Evolutionary conservation across 495 filamentous ascomycete species (phyloP).

Genomic region (Talaromyces trachyspermus): DNA sequence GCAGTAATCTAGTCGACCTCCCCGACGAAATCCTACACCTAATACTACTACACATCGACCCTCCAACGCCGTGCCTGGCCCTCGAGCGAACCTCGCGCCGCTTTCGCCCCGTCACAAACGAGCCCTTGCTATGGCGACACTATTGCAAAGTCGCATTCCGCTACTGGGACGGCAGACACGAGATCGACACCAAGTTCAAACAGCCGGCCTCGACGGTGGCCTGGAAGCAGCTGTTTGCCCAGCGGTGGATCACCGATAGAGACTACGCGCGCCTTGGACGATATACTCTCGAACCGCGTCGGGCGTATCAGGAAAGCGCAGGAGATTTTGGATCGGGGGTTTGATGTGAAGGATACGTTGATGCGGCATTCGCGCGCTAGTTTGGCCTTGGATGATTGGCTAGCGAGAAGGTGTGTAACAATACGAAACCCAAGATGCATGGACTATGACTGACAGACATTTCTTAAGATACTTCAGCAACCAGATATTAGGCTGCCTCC

Average conservation of each 20-base stretch:
- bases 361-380: constrained; percentile 52
- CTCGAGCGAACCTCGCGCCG: constrained; percentile 56
- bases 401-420: constrained; percentile 66
- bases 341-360: constrained; percentile 83
- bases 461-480: constrained; percentile 73
- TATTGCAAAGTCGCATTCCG: constrained; percentile 60
- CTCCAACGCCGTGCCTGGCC: constrained; percentile 34
- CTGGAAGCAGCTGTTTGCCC: constrained; percentile 70
- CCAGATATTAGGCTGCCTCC: constrained; percentile 67
- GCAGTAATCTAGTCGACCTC: constrained; percentile 33
- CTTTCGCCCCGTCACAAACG: constrained; percentile 56
- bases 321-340: constrained; percentile 62
- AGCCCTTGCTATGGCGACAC: constrained; percentile 70
- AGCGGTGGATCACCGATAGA: constrained; percentile 47
- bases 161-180: constrained; percentile 67
- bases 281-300: constrained; percentile 60
- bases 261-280: constrained; percentile 55
- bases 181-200: constrained; percentile 49
- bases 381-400: constrained; percentile 60
- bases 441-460: no score
- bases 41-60: constrained; percentile 54
- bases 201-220: constrained; percentile 48
- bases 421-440: neutral
- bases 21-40: constrained; percentile 71
- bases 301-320: constrained; percentile 62